Evolutionary conservation across 169 alveolate species (phyloP).

Genomic region (Theileria luwenshuni): DNA sequence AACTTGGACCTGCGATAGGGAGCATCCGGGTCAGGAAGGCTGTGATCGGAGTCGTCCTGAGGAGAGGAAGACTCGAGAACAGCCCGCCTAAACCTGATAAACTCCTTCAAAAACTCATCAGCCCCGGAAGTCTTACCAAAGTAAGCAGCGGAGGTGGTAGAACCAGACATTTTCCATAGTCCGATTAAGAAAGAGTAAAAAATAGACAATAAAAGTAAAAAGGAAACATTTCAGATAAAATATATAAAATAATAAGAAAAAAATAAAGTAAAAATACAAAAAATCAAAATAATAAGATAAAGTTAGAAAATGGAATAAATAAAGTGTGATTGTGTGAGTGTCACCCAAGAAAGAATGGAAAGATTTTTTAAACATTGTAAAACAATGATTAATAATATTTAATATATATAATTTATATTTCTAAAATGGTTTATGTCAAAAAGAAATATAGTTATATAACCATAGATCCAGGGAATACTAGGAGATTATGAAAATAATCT

Average conservation of each 20-base stretch:
- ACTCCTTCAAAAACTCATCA: slow-evolving; percentile 57
- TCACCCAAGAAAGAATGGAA: no score
- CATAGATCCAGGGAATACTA: neutral
- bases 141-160: slow-evolving; percentile 52
- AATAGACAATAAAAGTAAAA: no score
- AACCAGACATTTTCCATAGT: slow-evolving; percentile 25
- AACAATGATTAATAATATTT: no score
- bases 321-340: no score
- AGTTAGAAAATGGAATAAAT: no score
- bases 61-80: neutral
- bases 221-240: no score
- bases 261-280: no score
- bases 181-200: no score
- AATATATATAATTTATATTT: no score
- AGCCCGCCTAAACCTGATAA: slow-evolving; percentile 24
- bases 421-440: neutral
- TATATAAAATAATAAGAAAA: no score
- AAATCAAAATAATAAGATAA: no score
- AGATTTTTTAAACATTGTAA: no score
- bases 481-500: slow-evolving; percentile 13
- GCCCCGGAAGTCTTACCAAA: slow-evolving; percentile 50
- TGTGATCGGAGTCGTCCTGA: neutral
- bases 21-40: neutral
- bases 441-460: neutral
- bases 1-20: slow-evolving; percentile 47